Base-by-base conservation (phyloP, 2,329 filamentous ascomycete genomes). In the Fusarium napiforme region DNA sequence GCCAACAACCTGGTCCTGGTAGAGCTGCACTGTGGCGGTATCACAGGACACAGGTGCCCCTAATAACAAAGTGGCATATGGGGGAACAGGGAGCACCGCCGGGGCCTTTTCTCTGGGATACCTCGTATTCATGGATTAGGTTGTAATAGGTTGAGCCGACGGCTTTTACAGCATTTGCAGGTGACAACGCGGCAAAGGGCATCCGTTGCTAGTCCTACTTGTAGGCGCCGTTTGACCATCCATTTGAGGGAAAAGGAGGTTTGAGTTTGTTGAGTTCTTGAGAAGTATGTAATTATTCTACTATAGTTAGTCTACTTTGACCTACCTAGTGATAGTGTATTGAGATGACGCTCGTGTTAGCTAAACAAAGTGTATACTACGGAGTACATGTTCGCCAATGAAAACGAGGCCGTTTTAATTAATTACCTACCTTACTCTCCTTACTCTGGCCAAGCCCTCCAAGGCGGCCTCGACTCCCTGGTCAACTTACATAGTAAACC, bases 71-170 rank as follows among this genome's bases (percentile, higher is more conserved):
- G 42, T 52, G 39, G 52, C 26, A 60, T 59, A 68, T 65, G 53
- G 64, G 43, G 52, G 49, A 34, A 60, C 36, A 50, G 62, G 61
- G 47, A 32, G 34, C 46, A 49, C 50, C 47, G 49, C 56, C 43
- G 32, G 62, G 56, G 50, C 26, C 14, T 40, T 40, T 55, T 55
- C 23, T 40, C 50, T 28, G 26, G 34, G 23, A 21, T n/a, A n/a
- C 55, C 76, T 78, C 76, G 76, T 78, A 78, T 78, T 78, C 76
- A 78, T 78, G 70, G 67, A 60, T 36, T 32, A 23, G 26, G 11
- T 23, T 62, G 67, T 62, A 66, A 66, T 57, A 68, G 50, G 43
- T 62, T 46, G 47, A 60, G 64, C 64, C 64, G 69, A 65, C 62
- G 53, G 72, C 64, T 62, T 71, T 77, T 78, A 61, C 72, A 77